Base-by-base conservation (phyloP, 106 monocot genomes). In the Allium sativum region DNA sequence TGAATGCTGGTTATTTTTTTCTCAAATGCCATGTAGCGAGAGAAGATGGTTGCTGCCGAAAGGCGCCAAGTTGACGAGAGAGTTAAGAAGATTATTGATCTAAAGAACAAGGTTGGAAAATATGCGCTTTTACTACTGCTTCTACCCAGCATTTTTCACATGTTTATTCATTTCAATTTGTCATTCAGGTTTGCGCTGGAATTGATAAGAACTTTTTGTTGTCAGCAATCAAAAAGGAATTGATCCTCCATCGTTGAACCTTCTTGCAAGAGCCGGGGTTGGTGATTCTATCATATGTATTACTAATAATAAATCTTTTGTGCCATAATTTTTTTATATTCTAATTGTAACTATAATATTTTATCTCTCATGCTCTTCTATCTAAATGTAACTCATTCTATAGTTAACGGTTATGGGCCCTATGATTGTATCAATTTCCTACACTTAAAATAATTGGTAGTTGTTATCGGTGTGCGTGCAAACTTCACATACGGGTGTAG, bases 1-100 rank as follows among this genome's bases (percentile, higher is more conserved):
- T 96, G 79, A 96, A 96, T 90, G 90, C 95, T 61, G 95, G 95
- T 7, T 96, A n/a, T 96, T 73, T 96, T 96, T 77, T 96, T 90
- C 77, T 96, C 95, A 1, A 96, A 78, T 65, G 95, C 95, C 18
- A 90, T 90, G 48, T 87, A 96, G 65, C 87, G 95, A 70, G 95
- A 96, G 70, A 96, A 87, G 57, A 90, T 96, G 95, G 90, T 96
- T 78, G 69, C 84, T 75, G 95, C 95, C 73, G 95, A 96, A 74
- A 84, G 95, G 74, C 90, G 78, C 45, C 79, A 79, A 81, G 90
- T 96, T 77, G 95, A 96, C 61, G 90, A 96, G 44, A 74, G 78
- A 72, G 87, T 90, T 20, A 75, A 65, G 61, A 84, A 84, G 71
- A 90, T 96, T 53, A 87, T 96, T 72, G 95, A 90, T 45, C 68